A percentile compares a stretch with the other conserved stretches of the same genome.
Evolutionary conservation across 1,139 yeast species (phyloP).

Genomic region (Zygoascus hellenicus): DNA sequence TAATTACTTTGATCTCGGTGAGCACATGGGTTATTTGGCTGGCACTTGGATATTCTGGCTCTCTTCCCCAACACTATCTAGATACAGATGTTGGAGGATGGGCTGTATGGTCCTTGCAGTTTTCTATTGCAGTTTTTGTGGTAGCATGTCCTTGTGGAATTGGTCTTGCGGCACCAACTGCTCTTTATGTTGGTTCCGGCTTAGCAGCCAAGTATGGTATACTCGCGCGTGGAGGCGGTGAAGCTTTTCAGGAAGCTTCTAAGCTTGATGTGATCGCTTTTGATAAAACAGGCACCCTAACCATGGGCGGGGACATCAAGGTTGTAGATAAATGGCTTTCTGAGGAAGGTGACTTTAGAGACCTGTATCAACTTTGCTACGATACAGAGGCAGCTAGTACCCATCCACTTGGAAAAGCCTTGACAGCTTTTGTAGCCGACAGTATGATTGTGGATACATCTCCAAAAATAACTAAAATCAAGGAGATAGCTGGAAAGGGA

Average conservation of each 20-base stretch:
- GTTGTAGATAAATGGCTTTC: constrained; percentile 46
- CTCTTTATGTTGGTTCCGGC: constrained; percentile 86
- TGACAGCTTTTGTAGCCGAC: constrained; percentile 42
- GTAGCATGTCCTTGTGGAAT: constrained; percentile 93
- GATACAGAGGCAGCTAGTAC: constrained; percentile 61
- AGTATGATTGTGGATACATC: constrained; percentile 26
- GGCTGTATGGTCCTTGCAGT: constrained; percentile 71
- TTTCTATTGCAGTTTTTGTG: constrained; percentile 73
- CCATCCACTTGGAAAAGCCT: constrained; percentile 65
- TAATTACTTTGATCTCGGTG: constrained; percentile 55
- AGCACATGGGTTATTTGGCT: constrained; percentile 68
- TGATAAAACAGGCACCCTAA: constrained; percentile 76
- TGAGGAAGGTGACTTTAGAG: constrained; percentile 20
- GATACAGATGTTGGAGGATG: constrained; percentile 70
- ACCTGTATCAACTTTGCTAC: constrained; percentile 44
- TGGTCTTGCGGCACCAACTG: constrained; percentile 90
- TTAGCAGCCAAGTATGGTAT: constrained; percentile 78
- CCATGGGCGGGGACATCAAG: constrained; percentile 53
- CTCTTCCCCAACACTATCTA: constrained; percentile 49
- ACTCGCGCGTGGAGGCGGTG: constrained; percentile 75
- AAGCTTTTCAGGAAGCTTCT: constrained; percentile 75
- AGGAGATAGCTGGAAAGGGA: constrained; percentile 57
- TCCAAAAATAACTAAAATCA: constrained; percentile 42
- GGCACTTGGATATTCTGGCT: constrained; percentile 48
- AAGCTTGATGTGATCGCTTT: constrained; percentile 59